Percentiles rank a stretch among this genome's conserved stretches.
These are phyloP conservation scores for Umbelopsis vinacea DNA, from an alignment of 192 early-diverging fungal species.

Conservation along the genomic window DNA sequence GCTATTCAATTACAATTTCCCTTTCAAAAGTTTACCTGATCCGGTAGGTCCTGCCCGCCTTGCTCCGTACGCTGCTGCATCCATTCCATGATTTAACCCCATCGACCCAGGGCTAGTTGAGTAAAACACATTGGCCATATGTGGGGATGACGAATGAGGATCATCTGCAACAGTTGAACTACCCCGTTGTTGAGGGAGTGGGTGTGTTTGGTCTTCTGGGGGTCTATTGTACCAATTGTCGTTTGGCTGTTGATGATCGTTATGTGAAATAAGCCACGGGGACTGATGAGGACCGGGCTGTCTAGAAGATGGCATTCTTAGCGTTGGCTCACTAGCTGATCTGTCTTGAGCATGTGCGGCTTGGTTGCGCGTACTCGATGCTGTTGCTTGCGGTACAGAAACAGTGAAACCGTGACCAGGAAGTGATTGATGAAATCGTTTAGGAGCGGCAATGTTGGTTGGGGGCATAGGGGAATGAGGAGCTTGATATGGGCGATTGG, in stretches of 20 bases:
- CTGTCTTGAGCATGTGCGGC: neutral
- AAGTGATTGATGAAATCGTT: neutral
- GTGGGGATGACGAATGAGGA: neutral
- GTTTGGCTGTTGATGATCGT: neutral
- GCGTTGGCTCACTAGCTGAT: neutral
- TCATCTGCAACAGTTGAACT: neutral
- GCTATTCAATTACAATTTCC: neutral
- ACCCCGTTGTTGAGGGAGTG: neutral
- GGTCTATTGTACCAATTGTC: conserved; percentile 13
- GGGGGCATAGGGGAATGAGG: neutral
- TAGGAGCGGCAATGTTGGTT: neutral
- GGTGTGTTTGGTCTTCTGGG: neutral
- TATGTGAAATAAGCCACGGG: neutral
- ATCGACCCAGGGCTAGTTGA: neutral
- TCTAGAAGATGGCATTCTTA: neutral
- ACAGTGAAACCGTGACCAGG: neutral
- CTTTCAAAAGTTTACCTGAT: neutral
- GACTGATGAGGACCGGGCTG: conserved; percentile 2
- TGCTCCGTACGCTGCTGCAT: conserved; percentile 17
- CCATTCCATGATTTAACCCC: conserved; percentile 1
- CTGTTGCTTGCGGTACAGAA: neutral
- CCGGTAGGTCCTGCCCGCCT: conserved; percentile 17
- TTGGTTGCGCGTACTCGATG: neutral
- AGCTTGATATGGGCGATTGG: neutral
- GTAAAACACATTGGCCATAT: conserved; percentile 15